A percentile compares a stretch with the other conserved stretches of the same genome.
Evolutionary conservation across 2,329 filamentous ascomycete species (phyloP).

Genomic region (Leptographium galeiforme): DNA sequence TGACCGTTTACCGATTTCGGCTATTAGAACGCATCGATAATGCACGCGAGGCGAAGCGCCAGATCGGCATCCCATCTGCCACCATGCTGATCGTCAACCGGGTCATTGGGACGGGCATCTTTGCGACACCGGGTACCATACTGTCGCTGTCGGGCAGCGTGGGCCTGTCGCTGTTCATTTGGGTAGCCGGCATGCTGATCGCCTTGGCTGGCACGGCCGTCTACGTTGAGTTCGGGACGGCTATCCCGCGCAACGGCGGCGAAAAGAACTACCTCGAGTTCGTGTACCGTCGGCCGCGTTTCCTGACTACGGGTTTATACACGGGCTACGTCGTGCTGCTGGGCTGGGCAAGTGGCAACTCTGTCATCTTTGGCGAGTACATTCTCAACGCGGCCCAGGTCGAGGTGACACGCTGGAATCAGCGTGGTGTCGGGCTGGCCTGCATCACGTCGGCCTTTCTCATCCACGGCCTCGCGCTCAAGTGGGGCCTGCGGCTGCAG

Average conservation of each 20-base stretch:
- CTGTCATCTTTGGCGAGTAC: slow-evolving; percentile 58
- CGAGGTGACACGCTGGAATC: slow-evolving; percentile 52
- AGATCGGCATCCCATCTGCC: slow-evolving; percentile 42
- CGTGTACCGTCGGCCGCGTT: slow-evolving; percentile 46
- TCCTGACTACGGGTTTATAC: slow-evolving; percentile 48
- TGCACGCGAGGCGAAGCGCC: slow-evolving; percentile 34
- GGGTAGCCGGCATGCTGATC: slow-evolving; percentile 49
- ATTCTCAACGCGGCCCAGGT: slow-evolving; percentile 51
- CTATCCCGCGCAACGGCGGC: slow-evolving; percentile 49
- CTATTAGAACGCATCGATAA: slow-evolving; percentile 20
- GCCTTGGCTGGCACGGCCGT: slow-evolving; percentile 49
- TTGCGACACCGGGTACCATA: slow-evolving; percentile 47
- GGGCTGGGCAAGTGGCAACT: slow-evolving; percentile 54
- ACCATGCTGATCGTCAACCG: slow-evolving; percentile 50
- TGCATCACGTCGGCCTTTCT: slow-evolving; percentile 52
- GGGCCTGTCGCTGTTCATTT: slow-evolving; percentile 49
- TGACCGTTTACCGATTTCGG: too few species aligned
- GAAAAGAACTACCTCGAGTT: slow-evolving; percentile 57
- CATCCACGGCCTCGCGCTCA: slow-evolving; percentile 49
- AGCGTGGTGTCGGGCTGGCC: slow-evolving; percentile 51
- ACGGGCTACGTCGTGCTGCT: slow-evolving; percentile 48
- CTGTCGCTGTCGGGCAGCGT: slow-evolving; percentile 43
- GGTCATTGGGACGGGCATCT: slow-evolving; percentile 55
- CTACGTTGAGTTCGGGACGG: slow-evolving; percentile 53
- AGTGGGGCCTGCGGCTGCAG: slow-evolving; percentile 54